Evolutionary conservation across 2,329 filamentous ascomycete species (phyloP), one percentile per base, ranked within the genome.

Genomic region (Phyllosticta paracitricarpa): DNA sequence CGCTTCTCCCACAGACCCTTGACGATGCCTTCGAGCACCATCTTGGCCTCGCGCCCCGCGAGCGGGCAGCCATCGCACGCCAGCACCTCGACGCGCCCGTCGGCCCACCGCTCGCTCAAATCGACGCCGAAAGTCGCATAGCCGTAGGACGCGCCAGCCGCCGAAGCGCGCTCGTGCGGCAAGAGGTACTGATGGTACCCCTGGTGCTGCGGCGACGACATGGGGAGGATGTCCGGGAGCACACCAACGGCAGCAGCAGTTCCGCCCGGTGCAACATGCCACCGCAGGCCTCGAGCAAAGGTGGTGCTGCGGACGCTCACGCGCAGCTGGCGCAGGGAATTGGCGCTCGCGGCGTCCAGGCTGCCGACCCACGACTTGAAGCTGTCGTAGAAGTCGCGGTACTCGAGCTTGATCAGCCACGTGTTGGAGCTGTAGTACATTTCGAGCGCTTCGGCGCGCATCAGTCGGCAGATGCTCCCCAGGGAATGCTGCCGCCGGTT

Each of bases 341-440:
- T 65, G 2, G 71, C 72, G 28, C 68, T 68, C 19, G 54, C 22
- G 40, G 71, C 66, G 54, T 71, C 71, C 0, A 75, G 66, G 8
- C 68, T 65, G 55, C 70, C 70, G 64, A 75, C 74, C 73, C 73
- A 75, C 63, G 71, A 68, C 57, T 68, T 71, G 64, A 75, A 75
- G 51, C 69, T 70, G 63, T 75, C 72, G 65, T 75, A 74, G 68
- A 75, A 74, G 66, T 73, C 71, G 9, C 68, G 67, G 64, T 72
- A 73, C 62, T 75, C 73, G 17, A 73, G 69, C 61, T 74, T 74
- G 66, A 74, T 70, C 61, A 71, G 67, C 73, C 73, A 75, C 2
- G 68, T 71, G 59, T 75, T 75, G 65, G 74, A 72, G 66, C 69
- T 70, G 68, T 75, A 74, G 69, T 74, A 75, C 48, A 75, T 71